phyloP scores from a whole-genome alignment of 208 protist genomes.

The Trypanosoma platydactyli region DNA sequence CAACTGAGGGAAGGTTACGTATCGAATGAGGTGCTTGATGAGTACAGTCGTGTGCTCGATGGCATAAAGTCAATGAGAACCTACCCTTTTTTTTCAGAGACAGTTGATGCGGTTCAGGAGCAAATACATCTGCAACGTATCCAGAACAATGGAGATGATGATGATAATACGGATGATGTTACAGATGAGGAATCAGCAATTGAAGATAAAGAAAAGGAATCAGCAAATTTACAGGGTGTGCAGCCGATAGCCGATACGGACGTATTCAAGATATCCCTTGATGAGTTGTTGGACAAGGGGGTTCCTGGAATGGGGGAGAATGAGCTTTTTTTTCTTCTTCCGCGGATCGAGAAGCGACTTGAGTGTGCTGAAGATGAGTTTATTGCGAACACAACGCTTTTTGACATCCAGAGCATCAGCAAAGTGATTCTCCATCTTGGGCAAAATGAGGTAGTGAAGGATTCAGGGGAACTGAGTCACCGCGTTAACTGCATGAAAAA shows the following conservation, averaged over 20 bases:
- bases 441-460: constrained; percentile 5
- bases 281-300: constrained; percentile 1
- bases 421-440: constrained; percentile 41
- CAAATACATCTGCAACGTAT: constrained; percentile 56
- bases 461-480: neutral
- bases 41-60: constrained; percentile 39
- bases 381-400: constrained; percentile 30
- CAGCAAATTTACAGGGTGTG: neutral
- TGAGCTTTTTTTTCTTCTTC: constrained; percentile 35
- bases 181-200: constrained; percentile 19
- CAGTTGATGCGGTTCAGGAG: constrained; percentile 47
- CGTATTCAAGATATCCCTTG: neutral
- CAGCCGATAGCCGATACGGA: neutral
- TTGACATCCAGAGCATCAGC: constrained; percentile 49
- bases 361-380: constrained; percentile 26
- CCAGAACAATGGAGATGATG: constrained; percentile 13
- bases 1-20: constrained; percentile 44
- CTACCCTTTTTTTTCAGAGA: constrained; percentile 28
- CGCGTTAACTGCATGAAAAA: constrained; percentile 32
- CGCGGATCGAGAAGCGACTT: constrained; percentile 34
- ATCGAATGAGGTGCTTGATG: constrained; percentile 44
- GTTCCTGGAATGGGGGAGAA: constrained; percentile 20
- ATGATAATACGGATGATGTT: neutral
- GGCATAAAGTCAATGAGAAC: constrained; percentile 17
- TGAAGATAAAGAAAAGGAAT: constrained; percentile 36